Evolutionary conservation across 768 basidiomycete species (phyloP).

Genomic region (Inosperma sp.): DNA sequence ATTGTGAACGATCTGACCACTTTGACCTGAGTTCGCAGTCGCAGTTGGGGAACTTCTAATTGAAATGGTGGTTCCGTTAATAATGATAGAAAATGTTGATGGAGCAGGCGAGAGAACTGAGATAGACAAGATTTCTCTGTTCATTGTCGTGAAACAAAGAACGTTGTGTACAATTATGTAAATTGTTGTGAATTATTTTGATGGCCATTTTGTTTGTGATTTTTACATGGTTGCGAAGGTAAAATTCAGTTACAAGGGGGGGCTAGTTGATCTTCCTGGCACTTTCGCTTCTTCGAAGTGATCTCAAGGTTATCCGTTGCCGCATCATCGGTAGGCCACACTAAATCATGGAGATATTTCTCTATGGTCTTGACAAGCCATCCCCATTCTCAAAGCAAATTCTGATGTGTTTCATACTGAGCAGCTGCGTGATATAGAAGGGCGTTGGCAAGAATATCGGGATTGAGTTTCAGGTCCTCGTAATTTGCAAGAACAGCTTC

Average conservation of each 20-base stretch:
- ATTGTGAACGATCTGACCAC: not conserved
- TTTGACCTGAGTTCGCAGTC: not conserved
- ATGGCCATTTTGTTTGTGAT: too few species aligned
- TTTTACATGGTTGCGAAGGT: too few species aligned
- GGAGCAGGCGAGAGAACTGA: not conserved
- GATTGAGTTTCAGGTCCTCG: not conserved
- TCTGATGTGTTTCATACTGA: not conserved
- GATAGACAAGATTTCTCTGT: constrained; percentile 1
- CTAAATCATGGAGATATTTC: not conserved
- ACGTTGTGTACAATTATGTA: too few species aligned
- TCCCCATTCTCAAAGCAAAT: not conserved
- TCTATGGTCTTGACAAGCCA: not conserved
- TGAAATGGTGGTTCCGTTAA: not conserved
- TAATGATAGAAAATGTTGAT: too few species aligned
- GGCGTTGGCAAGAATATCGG: not conserved
- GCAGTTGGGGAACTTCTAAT: not conserved
- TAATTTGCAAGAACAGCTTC: not conserved
- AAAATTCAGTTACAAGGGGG: too few species aligned
- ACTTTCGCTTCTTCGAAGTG: not conserved
- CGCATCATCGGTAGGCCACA: not conserved
- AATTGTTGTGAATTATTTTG: too few species aligned
- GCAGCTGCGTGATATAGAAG: not conserved
- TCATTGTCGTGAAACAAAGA: too few species aligned
- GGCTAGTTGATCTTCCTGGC: too few species aligned
- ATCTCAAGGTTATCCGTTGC: not conserved